Evolutionary conservation across 2,329 filamentous ascomycete species (phyloP), one percentile per base, ranked within the genome.

Genomic region (Byssochlamys sp.): DNA sequence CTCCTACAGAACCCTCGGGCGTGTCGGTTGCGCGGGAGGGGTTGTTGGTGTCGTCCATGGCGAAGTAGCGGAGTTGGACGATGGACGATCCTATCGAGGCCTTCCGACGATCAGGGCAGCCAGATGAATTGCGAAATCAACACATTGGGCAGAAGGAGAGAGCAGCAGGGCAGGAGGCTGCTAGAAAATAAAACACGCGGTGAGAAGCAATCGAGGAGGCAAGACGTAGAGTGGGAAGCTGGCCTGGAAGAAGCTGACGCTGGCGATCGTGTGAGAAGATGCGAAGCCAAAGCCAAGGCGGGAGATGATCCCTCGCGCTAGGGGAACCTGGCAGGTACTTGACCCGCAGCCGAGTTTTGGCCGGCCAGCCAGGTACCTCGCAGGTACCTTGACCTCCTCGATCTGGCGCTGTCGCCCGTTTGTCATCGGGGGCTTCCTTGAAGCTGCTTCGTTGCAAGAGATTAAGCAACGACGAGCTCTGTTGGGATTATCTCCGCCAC

Each of bases 1-100:
- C 58, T 27, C 29, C 53, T 12, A 12, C 28, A 27, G 58, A 59
- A 12, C 53, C 58, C 26, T 59, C 58, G 29, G 58, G 55, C 4
- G 58, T 59, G 9, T 57, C 52, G 24, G 58, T 59, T 27, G 19
- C 45, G 50, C 28, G 52, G 29, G 58, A 55, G 25, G 52, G 14
- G 25, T 51, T 52, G 26, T 51, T 52, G 26, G 31, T 12, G 10
- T 59, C 58, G 25, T 55, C 53, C 58, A 59, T 59, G 29, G 14
- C 33, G 49, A 45, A 45, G 39, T 24, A 45, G 39, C 39, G 39
- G 39, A 45, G 39, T 19, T 31, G 11, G 39, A 45, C 35, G 14
- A 19, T 19, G n/a, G 39, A 45, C 39, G 35, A 39, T 39, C 35
- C 35, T 39, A 12, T 39, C 35, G 35, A 39, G 35, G 14, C 35